Base-by-base conservation (phyloP, 2,329 filamentous ascomycete species). In the Onygenales sp. region DNA sequence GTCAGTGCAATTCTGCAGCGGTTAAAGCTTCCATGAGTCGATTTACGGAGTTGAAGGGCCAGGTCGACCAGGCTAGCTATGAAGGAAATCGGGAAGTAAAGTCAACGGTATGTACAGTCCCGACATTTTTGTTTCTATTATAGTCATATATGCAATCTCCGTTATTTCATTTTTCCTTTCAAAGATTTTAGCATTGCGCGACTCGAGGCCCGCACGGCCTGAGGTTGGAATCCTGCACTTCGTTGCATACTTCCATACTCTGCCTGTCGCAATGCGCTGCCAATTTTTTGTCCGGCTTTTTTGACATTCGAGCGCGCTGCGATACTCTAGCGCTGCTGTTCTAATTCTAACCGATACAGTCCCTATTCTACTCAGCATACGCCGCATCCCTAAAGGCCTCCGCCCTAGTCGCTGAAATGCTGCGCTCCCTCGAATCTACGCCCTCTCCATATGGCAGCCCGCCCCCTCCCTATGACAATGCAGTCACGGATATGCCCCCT, bases 391-490 rank as follows among this genome's bases (percentile, higher is more conserved):
- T 54, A 27, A 57, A 52, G 36, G 51, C 54, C 13, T 55, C 56
- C 13, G 43, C 56, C 38, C 48, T 57, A 41, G 51, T 55, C 43
- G 54, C 54, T 33, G 51, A 55, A 27, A 55, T 57, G 36, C 41
- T 38, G 9, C 45, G 48, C 45, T 36, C 53, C 2, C 45, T 57
- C 13, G 50, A 52, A 21, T 43, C 43, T 38, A 38, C 33, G 7
- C 45, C 51, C 17, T 21, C 31, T 11, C 41, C 41, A 8, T 54
- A 43, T n/a, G 39, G 46, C 38, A 50, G 43, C 5, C 55, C 58
- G 5, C 57, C 55, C 7, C 57, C 57, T 13, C 41, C 57, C 13
- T 60, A 59, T 32, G 27, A 54, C 31, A 55, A 59, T 46, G 57
- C 50, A 27, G 33, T 56, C 9, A 21, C 43, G 17, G 58, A 60